Evolutionary conservation across 441 rosid species (phyloP).

Genomic region (Arabidopsis lyrata): DNA sequence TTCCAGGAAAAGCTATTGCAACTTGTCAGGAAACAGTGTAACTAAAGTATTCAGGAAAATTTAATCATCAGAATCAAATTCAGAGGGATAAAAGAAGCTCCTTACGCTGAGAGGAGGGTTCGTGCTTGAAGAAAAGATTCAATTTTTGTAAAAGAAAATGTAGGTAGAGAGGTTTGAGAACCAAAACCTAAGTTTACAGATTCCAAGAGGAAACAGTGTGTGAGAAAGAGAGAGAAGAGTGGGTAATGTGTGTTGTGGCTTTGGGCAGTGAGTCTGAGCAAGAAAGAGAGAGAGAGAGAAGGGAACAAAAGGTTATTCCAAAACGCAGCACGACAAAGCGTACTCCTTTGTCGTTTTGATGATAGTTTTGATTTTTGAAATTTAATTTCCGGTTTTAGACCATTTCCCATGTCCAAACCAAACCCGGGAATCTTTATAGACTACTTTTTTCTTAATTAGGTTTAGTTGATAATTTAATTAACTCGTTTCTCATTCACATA

Average conservation of each 20-base stretch:
- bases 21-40: slow-evolving; percentile 23
- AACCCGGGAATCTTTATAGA: slow-evolving; percentile 19
- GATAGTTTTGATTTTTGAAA: slow-evolving; percentile 23
- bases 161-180: slow-evolving; percentile 31
- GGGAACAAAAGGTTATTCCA: slow-evolving; percentile 44
- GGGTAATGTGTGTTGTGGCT: slow-evolving; percentile 39
- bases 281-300: slow-evolving; percentile 18
- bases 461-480: neutral
- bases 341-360: slow-evolving; percentile 49
- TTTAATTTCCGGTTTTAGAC: slow-evolving; percentile 27
- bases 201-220: slow-evolving; percentile 37
- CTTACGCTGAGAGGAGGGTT: slow-evolving; percentile 31
- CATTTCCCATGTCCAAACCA: slow-evolving; percentile 16
- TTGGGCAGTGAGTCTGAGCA: slow-evolving; percentile 46
- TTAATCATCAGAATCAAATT: neutral
- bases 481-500: neutral
- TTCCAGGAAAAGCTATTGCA: slow-evolving; percentile 33
- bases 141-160: slow-evolving; percentile 23
- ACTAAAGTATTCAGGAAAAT: neutral
- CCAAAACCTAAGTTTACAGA: slow-evolving; percentile 31
- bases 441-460: neutral
- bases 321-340: slow-evolving; percentile 51
- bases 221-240: slow-evolving; percentile 32
- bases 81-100: neutral
- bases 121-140: slow-evolving; percentile 27